Evolutionary conservation across 176 grass and related monocot species (phyloP), one percentile per base, ranked within the genome.

Genomic region (Oropetium thomaeum): DNA sequence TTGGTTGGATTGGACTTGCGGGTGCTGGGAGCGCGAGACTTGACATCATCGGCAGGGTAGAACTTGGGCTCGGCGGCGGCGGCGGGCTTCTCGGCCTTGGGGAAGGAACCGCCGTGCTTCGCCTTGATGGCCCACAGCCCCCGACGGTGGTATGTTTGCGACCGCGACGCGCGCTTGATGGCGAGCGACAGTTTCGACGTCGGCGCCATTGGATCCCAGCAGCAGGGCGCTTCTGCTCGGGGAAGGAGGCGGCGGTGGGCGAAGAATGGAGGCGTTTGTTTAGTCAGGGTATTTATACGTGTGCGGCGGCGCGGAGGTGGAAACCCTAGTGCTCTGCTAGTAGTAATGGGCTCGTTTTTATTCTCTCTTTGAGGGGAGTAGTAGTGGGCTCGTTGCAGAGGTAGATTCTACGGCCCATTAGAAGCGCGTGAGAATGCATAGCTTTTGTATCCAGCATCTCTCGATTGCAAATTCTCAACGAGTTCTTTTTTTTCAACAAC

Each of bases 121-220:
- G 87, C 87, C 87, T 99, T 99, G 84, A 99, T 88, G 49, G 96
- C 96, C 96, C 96, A 99, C 39, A 99, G 82, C 31, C 92, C 96
- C 8, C 89, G 81, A 82, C 84, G 88, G 82, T 99, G 96, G 87
- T 99, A 99, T 67, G 80, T 65, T 63, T 92, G 89, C 38, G 96
- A 96, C 35, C 87, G 61, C 39, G 92, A 99, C 39, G 75, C 90
- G 69, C 89, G 89, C 77, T 90, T 90, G 80, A 99, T 96, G 42
- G 89, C 84, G 27, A 58, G 79, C 10, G 87, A 81, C 30, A 99
- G 42, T 58, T 80, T 78, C 44, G 89, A 90, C 76, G 87, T 69
- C 67, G 86, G 84, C 28, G 77, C 84, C 81, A 78, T 77, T 41
- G 73, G 39, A 69, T 31, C 35, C 38, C 38, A 40, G 32, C n/a